These are phyloP conservation scores for Phytophthora multivora DNA, from an alignment of 352 stramenopile species.

Conservation along the genomic window DNA sequence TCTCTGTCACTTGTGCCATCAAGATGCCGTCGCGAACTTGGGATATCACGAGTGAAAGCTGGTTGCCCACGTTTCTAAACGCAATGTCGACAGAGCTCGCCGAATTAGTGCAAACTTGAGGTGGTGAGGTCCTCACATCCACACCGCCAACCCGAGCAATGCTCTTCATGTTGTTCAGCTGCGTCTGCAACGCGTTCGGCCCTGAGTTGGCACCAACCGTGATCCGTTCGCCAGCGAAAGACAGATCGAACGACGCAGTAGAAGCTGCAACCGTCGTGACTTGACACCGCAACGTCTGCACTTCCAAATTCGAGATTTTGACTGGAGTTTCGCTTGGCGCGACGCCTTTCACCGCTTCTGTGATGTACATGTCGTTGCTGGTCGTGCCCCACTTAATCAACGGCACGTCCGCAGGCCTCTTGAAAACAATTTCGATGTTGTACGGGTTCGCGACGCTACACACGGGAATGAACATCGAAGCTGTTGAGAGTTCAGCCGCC, in stretches of 20 bases:
- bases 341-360: slow-evolving; percentile 60
- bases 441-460: slow-evolving; percentile 55
- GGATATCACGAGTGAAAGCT: slow-evolving; percentile 38
- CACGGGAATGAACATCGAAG: slow-evolving; percentile 50
- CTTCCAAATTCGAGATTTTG: slow-evolving; percentile 59
- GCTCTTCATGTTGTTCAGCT: slow-evolving; percentile 53
- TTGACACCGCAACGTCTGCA: slow-evolving; percentile 61
- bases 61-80: slow-evolving; percentile 58
- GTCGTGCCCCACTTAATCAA: slow-evolving; percentile 61
- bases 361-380: slow-evolving; percentile 67
- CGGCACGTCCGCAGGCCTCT: slow-evolving; percentile 47
- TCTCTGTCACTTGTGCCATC: slow-evolving; percentile 49
- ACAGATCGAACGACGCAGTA: slow-evolving; percentile 54
- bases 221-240: slow-evolving; percentile 41
- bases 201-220: slow-evolving; percentile 47
- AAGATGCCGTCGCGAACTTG: slow-evolving; percentile 60
- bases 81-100: slow-evolving; percentile 45
- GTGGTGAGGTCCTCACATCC: slow-evolving; percentile 42
- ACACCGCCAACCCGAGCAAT: slow-evolving; percentile 57
- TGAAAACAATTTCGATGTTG: slow-evolving; percentile 69
- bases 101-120: slow-evolving; percentile 36
- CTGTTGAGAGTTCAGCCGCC: slow-evolving; percentile 29
- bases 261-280: slow-evolving; percentile 36
- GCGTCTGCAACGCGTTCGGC: slow-evolving; percentile 39
- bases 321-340: slow-evolving; percentile 35